A percentile compares a stretch with the other conserved stretches of the same genome.
Evolutionary conservation across 2,329 filamentous ascomycete genomes (phyloP).

Genomic region (Hypoxylon sp.): DNA sequence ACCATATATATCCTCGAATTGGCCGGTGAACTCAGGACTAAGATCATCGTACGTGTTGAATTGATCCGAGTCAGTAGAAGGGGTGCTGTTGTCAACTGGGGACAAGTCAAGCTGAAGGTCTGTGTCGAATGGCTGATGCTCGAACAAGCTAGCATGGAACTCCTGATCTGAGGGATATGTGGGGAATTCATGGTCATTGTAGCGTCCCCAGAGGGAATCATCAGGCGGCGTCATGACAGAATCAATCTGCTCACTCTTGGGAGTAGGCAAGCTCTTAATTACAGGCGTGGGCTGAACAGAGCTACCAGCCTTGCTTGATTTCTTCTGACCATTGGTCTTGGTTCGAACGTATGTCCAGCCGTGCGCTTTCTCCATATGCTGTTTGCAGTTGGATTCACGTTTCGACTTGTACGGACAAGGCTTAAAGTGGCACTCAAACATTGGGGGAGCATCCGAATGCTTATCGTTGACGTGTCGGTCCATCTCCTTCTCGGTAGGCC

Average conservation of each 20-base stretch:
- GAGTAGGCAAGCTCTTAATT: conserved; percentile 73
- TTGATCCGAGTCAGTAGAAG: conserved; percentile 62
- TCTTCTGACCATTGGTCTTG: conserved; percentile 75
- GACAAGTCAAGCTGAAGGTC: conserved; percentile 59
- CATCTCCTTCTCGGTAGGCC: conserved; percentile 98
- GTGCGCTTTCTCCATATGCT: conserved; percentile 98
- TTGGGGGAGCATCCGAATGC: conserved; percentile 83
- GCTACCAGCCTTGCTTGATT: conserved; percentile 64
- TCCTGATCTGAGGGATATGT: conserved; percentile 64
- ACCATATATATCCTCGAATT: conserved; percentile 74
- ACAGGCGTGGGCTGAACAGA: conserved; percentile 69
- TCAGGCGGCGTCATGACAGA: conserved; percentile 71
- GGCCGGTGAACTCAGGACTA: conserved; percentile 71
- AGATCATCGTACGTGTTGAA: conserved; percentile 73
- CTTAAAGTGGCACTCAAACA: conserved; percentile 86
- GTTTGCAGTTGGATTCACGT: conserved; percentile 96
- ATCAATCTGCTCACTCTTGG: conserved; percentile 70
- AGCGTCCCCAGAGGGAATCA: conserved; percentile 58
- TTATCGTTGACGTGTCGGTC: conserved; percentile 97
- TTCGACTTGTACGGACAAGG: conserved; percentile 95
- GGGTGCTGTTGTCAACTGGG: conserved; percentile 66
- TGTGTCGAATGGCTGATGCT: conserved; percentile 59
- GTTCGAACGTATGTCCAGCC: conserved; percentile 91
- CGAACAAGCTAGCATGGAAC: conserved; percentile 61
- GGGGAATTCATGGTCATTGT: conserved; percentile 63